These are phyloP conservation scores for Zelopaecilomyces penicillatus DNA, from an alignment of 2,329 filamentous ascomycete species.

Conservation along the genomic window DNA sequence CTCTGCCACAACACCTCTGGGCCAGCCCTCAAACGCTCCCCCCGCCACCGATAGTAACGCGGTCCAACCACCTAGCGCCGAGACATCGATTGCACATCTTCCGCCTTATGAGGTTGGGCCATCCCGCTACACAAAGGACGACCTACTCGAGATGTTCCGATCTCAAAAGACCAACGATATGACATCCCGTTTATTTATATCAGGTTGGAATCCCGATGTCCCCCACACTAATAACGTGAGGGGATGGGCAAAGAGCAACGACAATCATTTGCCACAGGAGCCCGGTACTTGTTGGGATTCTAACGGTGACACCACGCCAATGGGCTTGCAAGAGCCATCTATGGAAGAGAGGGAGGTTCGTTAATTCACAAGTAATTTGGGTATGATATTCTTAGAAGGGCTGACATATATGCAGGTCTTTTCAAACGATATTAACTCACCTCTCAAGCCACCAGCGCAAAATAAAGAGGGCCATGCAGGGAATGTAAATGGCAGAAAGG, in stretches of 20 bases:
- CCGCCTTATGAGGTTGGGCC: conserved; percentile 30
- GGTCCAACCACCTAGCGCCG: conserved; percentile 28
- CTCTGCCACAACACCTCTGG: conserved; percentile 49
- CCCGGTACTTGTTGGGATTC: conserved; percentile 91
- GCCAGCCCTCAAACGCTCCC: conserved; percentile 30
- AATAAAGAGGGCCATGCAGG: conserved; percentile 56
- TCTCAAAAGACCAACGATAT: conserved; percentile 40
- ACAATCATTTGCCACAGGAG: conserved; percentile 65
- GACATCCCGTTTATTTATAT: conserved; percentile 58
- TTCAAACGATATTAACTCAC: conserved; percentile 81
- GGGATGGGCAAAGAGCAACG: conserved; percentile 70
- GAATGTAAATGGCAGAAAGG: conserved; percentile 64
- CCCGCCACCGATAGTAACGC: conserved; percentile 28
- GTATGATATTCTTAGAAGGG: conserved; percentile 1
- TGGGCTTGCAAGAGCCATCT: conserved; percentile 64
- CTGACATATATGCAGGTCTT: conserved; percentile 54
- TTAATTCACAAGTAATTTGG: conserved; percentile 8
- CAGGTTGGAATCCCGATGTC: conserved; percentile 70
- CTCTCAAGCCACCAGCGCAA: conserved; percentile 75
- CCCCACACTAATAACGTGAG: conserved; percentile 54
- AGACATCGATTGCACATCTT: conserved; percentile 27
- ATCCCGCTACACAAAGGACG: conserved; percentile 66
- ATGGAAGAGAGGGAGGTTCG: conserved; percentile 52
- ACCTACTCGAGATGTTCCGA: conserved; percentile 68
- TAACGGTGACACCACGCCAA: conserved; percentile 58